Conservation (phyloP, 2,329 filamentous ascomycete species). For the Aspergillus ruber region DNA sequence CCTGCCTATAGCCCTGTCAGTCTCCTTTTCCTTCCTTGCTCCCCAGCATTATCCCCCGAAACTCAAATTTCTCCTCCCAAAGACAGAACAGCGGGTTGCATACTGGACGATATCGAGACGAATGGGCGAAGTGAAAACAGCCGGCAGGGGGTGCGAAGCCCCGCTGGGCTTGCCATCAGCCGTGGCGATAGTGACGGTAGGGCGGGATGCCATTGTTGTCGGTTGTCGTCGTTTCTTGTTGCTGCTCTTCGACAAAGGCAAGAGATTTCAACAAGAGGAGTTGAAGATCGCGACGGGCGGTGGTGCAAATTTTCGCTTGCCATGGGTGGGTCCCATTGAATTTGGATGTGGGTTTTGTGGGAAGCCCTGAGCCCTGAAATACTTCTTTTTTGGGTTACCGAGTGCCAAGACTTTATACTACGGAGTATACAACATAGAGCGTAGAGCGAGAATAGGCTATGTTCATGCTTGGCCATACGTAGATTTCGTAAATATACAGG, state of each 20-base stretch:
- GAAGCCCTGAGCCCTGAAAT: conserved; percentile 33
- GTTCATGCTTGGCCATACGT: no score
- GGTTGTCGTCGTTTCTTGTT: conserved; percentile 30
- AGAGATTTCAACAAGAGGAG: conserved; percentile 12
- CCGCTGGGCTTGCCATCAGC: conserved; percentile 90
- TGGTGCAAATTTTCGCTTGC: conserved; percentile 42
- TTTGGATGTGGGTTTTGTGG: conserved; percentile 14
- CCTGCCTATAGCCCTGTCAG: conserved; percentile 47
- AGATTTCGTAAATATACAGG: no score
- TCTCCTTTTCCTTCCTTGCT: conserved; percentile 14
- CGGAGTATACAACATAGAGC: neutral
- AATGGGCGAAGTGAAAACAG: conserved; percentile 96
- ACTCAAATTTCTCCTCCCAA: conserved; percentile 10
- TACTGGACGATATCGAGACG: conserved; percentile 98
- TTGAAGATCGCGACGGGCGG: conserved; percentile 29
- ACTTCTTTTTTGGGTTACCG: conserved; percentile 9
- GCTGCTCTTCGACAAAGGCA: neutral
- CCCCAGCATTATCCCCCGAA: conserved; percentile 5
- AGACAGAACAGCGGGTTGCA: no score
- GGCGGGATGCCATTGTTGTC: conserved; percentile 81
- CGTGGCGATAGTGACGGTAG: conserved; percentile 94
- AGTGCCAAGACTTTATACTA: neutral
- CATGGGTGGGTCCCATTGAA: conserved; percentile 5
- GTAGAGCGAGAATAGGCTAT: no score
- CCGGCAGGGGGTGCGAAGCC: conserved; percentile 83